A percentile compares a stretch with the other conserved stretches of the same genome.
Conservation (phyloP, 371 early-diverging fungal species). For the Funneliformis caledonium region DNA sequence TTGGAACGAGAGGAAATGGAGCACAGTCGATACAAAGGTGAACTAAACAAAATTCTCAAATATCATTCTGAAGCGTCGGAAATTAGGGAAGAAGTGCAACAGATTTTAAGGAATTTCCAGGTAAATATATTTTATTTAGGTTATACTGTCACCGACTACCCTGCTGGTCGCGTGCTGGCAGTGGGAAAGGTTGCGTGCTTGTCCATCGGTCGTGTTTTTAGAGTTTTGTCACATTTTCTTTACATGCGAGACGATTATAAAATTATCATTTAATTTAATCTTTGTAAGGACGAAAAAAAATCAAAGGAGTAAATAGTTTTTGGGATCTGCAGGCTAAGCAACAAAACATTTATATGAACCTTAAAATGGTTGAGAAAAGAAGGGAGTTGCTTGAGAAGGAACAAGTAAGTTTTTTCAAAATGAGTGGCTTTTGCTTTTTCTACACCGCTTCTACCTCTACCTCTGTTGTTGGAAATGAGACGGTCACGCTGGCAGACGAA, state of each 20-base stretch:
- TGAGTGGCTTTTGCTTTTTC: not conserved
- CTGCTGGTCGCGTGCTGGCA: constrained; percentile 19
- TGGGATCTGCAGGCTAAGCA: constrained; percentile 12
- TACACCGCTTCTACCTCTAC: not conserved
- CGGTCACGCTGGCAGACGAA: too few relatives aligned
- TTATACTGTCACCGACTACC: constrained; percentile 10
- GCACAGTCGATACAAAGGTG: not conserved
- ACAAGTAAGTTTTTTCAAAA: not conserved
- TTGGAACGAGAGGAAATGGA: not conserved
- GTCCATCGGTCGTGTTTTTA: not conserved
- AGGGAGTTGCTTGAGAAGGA: not conserved
- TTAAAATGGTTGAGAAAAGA: too few relatives aligned
- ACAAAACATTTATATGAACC: not conserved
- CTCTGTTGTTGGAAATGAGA: too few relatives aligned
- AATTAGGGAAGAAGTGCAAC: not conserved
- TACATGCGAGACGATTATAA: not conserved
- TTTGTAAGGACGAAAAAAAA: constrained; percentile 26
- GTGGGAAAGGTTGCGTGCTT: constrained; percentile 1
- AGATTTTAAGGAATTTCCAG: constrained; percentile 2
- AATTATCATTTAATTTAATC: constrained; percentile 3
- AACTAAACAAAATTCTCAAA: not conserved
- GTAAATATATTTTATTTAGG: constrained; percentile 23
- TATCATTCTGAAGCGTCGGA: constrained; percentile 6
- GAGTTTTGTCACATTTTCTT: not conserved
- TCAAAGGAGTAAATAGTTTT: constrained; percentile 16